A percentile compares a stretch with the other conserved stretches of the same genome.
Evolutionary conservation across 768 basidiomycete genomes (phyloP).

Genomic region (Neoboletus magnificus): DNA sequence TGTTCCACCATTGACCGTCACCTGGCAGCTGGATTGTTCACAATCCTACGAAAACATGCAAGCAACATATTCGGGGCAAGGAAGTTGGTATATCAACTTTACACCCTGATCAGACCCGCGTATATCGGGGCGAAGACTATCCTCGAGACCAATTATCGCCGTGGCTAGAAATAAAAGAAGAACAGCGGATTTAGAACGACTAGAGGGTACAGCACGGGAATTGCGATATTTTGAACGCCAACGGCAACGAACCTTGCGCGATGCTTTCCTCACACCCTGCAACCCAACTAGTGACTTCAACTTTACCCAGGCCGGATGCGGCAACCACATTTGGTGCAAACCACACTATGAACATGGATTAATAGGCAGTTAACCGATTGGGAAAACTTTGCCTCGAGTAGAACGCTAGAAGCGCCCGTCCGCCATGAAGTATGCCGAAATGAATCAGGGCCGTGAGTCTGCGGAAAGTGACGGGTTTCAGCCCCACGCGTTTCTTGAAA

Average conservation of each 20-base stretch:
- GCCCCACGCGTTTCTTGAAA: constrained; percentile 4
- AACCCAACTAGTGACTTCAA: background rate
- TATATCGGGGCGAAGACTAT: constrained; percentile 1
- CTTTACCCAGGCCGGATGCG: background rate
- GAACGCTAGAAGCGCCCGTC: constrained; percentile 7
- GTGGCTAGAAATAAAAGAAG: constrained; percentile 1
- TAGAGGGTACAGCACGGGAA: background rate
- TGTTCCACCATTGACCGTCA: background rate
- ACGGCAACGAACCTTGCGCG: background rate
- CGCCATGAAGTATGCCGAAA: constrained; percentile 25
- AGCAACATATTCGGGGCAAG: background rate
- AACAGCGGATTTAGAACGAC: background rate
- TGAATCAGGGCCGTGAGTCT: constrained; percentile 27
- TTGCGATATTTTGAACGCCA: background rate
- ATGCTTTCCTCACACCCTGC: background rate
- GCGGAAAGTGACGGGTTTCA: background rate
- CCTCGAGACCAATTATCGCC: constrained; percentile 1
- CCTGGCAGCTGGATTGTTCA: no score
- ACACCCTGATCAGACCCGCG: constrained; percentile 2
- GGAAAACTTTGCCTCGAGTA: constrained; percentile 17
- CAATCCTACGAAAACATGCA: background rate
- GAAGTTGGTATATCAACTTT: background rate
- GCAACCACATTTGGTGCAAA: constrained; percentile 5
- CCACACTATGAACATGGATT: background rate
- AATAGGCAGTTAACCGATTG: constrained; percentile 10